phyloP scores from a whole-genome alignment of 1,284 basidiomycete genomes.

The Irpex lacteus region DNA sequence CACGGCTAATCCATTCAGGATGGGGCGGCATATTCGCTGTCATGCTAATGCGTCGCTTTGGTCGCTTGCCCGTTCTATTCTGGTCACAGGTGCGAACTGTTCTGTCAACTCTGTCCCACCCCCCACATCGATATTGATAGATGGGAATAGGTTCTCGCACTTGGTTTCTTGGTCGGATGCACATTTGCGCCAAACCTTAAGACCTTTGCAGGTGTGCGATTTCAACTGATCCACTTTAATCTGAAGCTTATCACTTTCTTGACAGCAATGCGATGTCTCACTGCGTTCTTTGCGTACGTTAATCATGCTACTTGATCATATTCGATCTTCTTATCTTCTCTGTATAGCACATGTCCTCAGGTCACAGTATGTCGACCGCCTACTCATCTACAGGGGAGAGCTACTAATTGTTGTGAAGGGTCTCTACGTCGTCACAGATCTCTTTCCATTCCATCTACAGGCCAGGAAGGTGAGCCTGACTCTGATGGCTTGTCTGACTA shows the following conservation, averaged over 20 bases:
- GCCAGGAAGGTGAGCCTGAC: constrained; percentile 53
- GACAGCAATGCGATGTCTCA: constrained; percentile 67
- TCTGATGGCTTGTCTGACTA: neutral
- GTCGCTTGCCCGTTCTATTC: constrained; percentile 60
- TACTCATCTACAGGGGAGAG: neutral
- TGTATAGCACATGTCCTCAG: constrained; percentile 58
- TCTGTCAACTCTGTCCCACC: neutral
- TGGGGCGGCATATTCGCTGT: constrained; percentile 63
- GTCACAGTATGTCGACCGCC: constrained; percentile 48
- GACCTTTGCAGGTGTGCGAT: constrained; percentile 46
- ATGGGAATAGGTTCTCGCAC: constrained; percentile 37
- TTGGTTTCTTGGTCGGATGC: constrained; percentile 49
- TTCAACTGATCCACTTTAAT: neutral
- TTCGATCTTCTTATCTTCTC: constrained; percentile 4
- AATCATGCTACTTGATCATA: neutral
- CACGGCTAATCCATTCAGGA: constrained; percentile 31
- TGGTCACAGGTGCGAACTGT: constrained; percentile 49
- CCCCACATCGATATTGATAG: neutral
- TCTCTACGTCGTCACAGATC: constrained; percentile 62
- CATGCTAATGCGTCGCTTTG: constrained; percentile 55
- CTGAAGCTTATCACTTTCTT: neutral
- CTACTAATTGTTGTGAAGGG: constrained; percentile 38
- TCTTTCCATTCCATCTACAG: constrained; percentile 75
- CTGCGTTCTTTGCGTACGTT: constrained; percentile 63
- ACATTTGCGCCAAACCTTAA: constrained; percentile 53